Percentiles rank a stretch among this genome's conserved stretches.
These are phyloP conservation scores for Cucurbita maxima DNA, from an alignment of 306 rosid genomes.

Conservation along the genomic window DNA sequence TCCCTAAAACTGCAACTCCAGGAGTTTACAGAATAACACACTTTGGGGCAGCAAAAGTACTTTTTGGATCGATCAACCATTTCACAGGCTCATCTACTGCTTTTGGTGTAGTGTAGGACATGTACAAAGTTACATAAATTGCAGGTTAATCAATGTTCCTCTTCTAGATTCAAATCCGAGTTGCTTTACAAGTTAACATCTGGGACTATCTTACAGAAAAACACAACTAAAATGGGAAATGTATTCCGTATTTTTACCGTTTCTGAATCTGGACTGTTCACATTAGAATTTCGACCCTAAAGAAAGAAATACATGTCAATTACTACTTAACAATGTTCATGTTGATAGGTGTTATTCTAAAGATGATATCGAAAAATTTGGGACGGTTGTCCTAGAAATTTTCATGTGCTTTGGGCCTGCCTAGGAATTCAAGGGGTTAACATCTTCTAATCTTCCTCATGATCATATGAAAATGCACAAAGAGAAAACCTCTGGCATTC, in stretches of 20 bases:
- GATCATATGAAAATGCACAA: neutral
- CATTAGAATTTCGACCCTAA: neutral
- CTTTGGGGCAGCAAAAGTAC: conserved; percentile 70
- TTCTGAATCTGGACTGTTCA: neutral
- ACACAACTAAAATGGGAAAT: neutral
- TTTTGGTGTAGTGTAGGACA: conserved; percentile 40
- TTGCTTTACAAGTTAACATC: neutral
- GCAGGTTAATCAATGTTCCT: neutral
- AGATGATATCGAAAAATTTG: too few relatives aligned
- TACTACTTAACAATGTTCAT: too few relatives aligned
- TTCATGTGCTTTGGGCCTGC: too few relatives aligned
- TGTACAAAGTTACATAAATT: neutral
- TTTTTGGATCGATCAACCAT: conserved; percentile 50
- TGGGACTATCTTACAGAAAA: neutral
- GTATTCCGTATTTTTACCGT: neutral
- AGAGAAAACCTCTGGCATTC: neutral
- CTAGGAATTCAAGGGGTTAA: too few relatives aligned
- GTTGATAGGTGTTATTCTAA: neutral
- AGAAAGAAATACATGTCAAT: too few relatives aligned
- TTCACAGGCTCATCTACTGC: conserved; percentile 80
- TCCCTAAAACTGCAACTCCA: conserved; percentile 37
- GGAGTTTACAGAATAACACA: conserved; percentile 70
- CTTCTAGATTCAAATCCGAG: neutral
- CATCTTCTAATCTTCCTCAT: neutral
- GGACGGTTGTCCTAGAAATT: too few relatives aligned